Evolutionary conservation across 768 basidiomycete species (phyloP), one percentile per base, ranked within the genome.

Genomic region (Hericium coralloides): DNA sequence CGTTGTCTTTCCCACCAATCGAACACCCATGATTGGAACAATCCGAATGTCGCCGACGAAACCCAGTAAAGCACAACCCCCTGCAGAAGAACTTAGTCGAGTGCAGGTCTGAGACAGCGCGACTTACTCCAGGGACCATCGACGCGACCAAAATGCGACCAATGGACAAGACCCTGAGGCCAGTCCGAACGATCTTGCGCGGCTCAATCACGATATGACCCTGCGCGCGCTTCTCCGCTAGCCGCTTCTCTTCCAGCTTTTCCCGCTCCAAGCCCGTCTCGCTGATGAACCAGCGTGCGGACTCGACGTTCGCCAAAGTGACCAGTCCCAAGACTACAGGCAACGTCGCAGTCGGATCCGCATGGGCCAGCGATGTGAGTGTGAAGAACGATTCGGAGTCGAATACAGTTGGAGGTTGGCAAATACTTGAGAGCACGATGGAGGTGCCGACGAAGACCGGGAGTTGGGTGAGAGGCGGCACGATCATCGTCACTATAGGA

Each of bases 221-320:
- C 54, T 70, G 74, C 49, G 76, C 72, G 5, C 72, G 66, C 52
- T 66, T 76, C 51, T 72, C 71, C 38, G 76, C 78, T 52, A 73
- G 77, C 65, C 74, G 72, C 58, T 77, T 73, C 59, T 80, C 76
- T 36, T 77, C 72, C 38, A 72, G 69, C 55, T 74, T 74, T 55
- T 77, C 71, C 43, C 77, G 78, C 64, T 79, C 76, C 39, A 74
- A 76, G 60, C 82, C 80, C 15, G 76, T 78, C 4, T 82, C 75
- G 36, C 76, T 80, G 72, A 84, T 74, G 58, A 90, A 79, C 89
- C 87, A 90, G 41, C 79, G 79, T 38, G 83, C 79, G 8, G 85
- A 83, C 65, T 92, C 90, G 12, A 89, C 85, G 60, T 90, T 91
- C 2, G 85, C 85, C 74, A 92, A 75, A 10, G 87, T 89, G 41